Percentiles rank a stretch among this genome's conserved stretches.
phyloP scores from a whole-genome alignment of 2,329 filamentous ascomycete genomes.

The Colletotrichum phormii region DNA sequence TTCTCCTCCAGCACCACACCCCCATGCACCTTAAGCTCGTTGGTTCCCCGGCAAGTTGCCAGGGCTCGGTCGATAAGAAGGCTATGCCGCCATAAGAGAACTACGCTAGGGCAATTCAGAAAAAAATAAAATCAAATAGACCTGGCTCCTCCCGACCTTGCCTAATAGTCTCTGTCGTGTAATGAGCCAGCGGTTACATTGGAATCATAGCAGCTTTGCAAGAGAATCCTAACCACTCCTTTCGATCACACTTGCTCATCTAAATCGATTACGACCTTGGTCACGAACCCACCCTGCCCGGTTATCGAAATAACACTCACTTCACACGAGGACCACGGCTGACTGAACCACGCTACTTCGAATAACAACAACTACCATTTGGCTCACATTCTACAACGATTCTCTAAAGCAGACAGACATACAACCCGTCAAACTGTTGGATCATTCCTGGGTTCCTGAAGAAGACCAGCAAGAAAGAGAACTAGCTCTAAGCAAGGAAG shows the following conservation, averaged over 20 bases:
- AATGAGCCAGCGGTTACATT: slow-evolving; percentile 32
- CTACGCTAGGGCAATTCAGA: slow-evolving; percentile 33
- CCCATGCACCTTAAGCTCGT: slow-evolving; percentile 35
- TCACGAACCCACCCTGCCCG: slow-evolving; percentile 4
- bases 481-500: neutral
- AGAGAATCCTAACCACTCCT: slow-evolving; percentile 18
- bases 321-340: neutral
- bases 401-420: neutral
- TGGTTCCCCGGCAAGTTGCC: slow-evolving; percentile 31
- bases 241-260: slow-evolving; percentile 27
- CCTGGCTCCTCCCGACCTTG: slow-evolving; percentile 33
- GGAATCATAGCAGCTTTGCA: slow-evolving; percentile 12
- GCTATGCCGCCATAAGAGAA: slow-evolving; percentile 36
- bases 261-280: neutral
- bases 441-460: neutral
- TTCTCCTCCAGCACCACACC: slow-evolving; percentile 23
- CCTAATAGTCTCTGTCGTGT: slow-evolving; percentile 18
- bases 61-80: slow-evolving; percentile 35
- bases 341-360: neutral
- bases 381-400: neutral
- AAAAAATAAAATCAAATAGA: slow-evolving; percentile 38
- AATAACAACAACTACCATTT: neutral
- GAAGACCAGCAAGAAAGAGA: neutral
- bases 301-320: slow-evolving; percentile 13
- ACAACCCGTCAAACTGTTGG: neutral